phyloP scores from a whole-genome alignment of 139 green algal species.

The Pseudopediastrum boryanum region DNA sequence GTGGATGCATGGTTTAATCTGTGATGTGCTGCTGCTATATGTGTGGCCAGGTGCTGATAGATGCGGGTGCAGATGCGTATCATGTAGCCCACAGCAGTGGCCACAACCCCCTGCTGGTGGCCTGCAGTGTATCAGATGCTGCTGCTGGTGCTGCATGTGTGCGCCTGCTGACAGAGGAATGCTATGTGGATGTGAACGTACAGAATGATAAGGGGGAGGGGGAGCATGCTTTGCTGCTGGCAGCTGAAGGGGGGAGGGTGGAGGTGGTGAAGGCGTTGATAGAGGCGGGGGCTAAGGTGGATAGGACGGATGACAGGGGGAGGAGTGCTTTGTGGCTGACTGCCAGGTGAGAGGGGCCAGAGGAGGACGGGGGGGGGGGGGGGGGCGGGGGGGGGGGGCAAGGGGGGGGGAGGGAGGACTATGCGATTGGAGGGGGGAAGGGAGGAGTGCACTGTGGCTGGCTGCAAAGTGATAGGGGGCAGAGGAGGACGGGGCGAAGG shows the following conservation, averaged over 20 bases:
- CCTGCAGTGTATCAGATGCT: too few species aligned
- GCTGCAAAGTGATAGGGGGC: too few species aligned
- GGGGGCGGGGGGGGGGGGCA: too few species aligned
- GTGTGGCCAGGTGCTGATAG: conserved; percentile 15
- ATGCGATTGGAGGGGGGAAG: too few species aligned
- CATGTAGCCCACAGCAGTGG: not conserved
- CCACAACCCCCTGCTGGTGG: conserved; percentile 12
- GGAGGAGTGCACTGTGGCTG: too few species aligned
- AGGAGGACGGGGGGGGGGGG: too few species aligned
- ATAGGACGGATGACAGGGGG: conserved; percentile 14
- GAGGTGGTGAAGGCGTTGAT: conserved; percentile 7
- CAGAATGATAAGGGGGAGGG: conserved; percentile 20
- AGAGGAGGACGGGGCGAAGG: too few species aligned
- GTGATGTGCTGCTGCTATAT: too few species aligned
- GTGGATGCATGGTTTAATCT: too few species aligned
- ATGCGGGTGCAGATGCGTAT: conserved; percentile 27
- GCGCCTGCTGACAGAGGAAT: conserved; percentile 11
- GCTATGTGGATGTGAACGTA: conserved; percentile 23
- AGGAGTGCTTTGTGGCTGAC: conserved; percentile 22
- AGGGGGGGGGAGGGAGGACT: too few species aligned
- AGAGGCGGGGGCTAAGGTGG: conserved; percentile 2
- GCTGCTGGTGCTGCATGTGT: conserved; percentile 8
- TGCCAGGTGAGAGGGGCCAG: conserved; percentile 21
- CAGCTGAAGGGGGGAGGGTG: not conserved
- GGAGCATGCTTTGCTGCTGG: conserved; percentile 29